Conservation (phyloP, 352 stramenopile genomes). For the Phytophthora lateralis region DNA sequence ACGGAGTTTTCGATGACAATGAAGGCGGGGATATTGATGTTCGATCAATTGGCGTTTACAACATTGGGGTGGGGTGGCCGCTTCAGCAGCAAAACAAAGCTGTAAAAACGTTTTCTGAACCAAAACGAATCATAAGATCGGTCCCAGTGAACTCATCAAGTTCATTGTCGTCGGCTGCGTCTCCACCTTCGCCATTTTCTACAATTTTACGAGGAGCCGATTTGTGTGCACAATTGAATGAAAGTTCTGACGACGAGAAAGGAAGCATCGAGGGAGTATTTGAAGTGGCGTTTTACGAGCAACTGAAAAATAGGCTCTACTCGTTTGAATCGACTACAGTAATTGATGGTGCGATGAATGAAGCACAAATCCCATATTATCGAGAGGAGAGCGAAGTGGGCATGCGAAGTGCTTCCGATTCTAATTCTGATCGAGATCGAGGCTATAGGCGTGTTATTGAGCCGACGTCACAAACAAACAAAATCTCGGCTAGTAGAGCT, state of each 20-base stretch:
- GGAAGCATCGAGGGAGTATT: conserved; percentile 10
- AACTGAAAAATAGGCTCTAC: conserved; percentile 24
- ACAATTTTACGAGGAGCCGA: background rate
- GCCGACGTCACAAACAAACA: background rate
- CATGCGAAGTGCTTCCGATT: conserved; percentile 2
- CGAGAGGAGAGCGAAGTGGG: background rate
- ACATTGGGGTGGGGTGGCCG: conserved; percentile 52
- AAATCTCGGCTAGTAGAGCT: background rate
- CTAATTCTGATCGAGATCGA: conserved; percentile 6
- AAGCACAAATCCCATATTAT: background rate
- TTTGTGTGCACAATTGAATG: conserved; percentile 2
- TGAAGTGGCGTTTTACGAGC: conserved; percentile 23
- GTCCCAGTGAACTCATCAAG: conserved; percentile 5
- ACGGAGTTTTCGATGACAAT: conserved; percentile 7
- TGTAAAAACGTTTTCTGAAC: background rate
- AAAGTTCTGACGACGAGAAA: conserved; percentile 4
- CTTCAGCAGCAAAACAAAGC: conserved; percentile 8
- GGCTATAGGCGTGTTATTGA: background rate
- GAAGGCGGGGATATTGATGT: conserved; percentile 41
- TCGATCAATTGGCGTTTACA: conserved; percentile 59
- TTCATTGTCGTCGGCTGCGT: conserved; percentile 13
- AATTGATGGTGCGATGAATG: conserved; percentile 1
- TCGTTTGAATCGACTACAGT: background rate
- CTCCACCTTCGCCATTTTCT: conserved; percentile 7
- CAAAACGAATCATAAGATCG: background rate